Evolutionary conservation across 2,329 filamentous ascomycete genomes (phyloP), one percentile per base, ranked within the genome.

Genomic region (Metarhizium brunneum): DNA sequence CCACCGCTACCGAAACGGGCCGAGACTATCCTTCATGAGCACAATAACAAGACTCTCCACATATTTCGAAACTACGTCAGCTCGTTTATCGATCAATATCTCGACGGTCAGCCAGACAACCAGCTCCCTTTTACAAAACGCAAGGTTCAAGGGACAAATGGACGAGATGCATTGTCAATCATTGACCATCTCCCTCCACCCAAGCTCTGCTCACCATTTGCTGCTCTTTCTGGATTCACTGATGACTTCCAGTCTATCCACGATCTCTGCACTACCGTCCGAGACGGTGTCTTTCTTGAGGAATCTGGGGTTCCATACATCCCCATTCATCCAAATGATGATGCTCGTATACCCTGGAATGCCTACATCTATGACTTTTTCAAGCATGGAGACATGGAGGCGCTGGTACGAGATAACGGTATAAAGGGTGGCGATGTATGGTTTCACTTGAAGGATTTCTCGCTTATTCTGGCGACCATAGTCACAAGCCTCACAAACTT

Each of bases 341-440:
- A 76, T 2, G 52, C 56, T 59, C 68, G 57, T 8, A 65, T 68
- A 13, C 79, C 79, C 0, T 74, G 84, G 57, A 89, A 89, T 60
- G 83, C 84, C 0, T 88, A 88, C 63, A 70, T 92, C 0, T 83
- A 86, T 57, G 86, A 92, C 67, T 92, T 91, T 69, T 91, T 82
- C 76, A 87, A 83, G 68, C 84, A 92, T 62, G 87, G 87, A 3
- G 81, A 86, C 63, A 66, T 84, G 25, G 65, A 74, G 1, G 78
- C 82, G 0, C 71, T 92, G 2, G 79, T 81, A 13, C 71, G 68
- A 0, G 85, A 83, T 35, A 92, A 92, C 64, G 76, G 78, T 2
- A 84, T 92, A 64, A 81, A 80, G 48, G 71, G 73, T 1, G 80
- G 81, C 4, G 85, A 90, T 50, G 76, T 89, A 8, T 92, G 87